Evolutionary conservation across 2,329 filamentous ascomycete genomes (phyloP), one percentile per base, ranked within the genome.

Genomic region (Ceratocystis diversiconidia): DNA sequence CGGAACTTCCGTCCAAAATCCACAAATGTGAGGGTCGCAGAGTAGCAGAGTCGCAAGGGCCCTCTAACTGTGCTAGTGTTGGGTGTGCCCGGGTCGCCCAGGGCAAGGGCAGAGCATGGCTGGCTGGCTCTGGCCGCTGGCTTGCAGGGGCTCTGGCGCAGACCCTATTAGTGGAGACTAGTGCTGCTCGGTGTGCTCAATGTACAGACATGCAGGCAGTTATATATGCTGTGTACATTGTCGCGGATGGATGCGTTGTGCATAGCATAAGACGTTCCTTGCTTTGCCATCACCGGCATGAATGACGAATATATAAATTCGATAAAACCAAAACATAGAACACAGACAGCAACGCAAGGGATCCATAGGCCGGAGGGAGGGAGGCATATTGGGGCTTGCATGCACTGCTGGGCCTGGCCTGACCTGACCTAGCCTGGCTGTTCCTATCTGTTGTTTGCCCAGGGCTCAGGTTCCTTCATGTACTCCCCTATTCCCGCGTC

Each of bases 381-480:
- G 50, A 55, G 50, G 28, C 55, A 59, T 59, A 59, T 59, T 59
- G 55, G 8, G 28, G 22, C 28, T 28, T 32, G 52, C 17, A 30
- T 36, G 22, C 22, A 12, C 52, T 15, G 55, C 28, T 36, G 17
- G 36, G 17, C 17, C 32, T 55, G 46, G 48, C 30, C 43, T 50
- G 59, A 32, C 41, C 59, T 22, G 12, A 15, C 59, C 17, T 22
- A 17, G 36, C 32, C n/a, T 30, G n/a, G n/a, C 41, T 28, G 19
- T 30, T 30, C n/a, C 30, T 46, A 28, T 44, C 46, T 48, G 46
- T 19, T 48, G 46, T 48, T 52, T 19, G 8, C 22, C 12, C 10
- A 12, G 48, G 46, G 59, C 63, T 63, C 55, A 63, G 43, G 65
- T 65, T 61, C 62, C 70, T 70, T 71, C 66, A 68, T 65, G 48